Evolutionary conservation across 192 early-diverging fungal genomes (phyloP), one percentile per base, ranked within the genome.

Genomic region (Backusella australiensis): DNA sequence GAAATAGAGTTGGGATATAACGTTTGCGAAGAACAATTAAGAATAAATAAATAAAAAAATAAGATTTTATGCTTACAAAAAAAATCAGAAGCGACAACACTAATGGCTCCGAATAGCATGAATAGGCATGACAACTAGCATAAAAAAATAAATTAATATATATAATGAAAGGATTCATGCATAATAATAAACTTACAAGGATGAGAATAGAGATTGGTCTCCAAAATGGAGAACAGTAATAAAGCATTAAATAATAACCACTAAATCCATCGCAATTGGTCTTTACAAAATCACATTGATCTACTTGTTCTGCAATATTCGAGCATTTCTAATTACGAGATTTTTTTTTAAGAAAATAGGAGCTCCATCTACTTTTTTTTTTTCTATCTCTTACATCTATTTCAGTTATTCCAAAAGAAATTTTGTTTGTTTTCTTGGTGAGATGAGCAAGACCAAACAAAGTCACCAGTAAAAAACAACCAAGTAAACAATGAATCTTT

Each of bases 71-170:
- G 6, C 83, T 80, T 83, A 86, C 91, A 93, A 79, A 93, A 93
- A 73, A 93, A 95, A 67, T 94, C 92, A 4, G 92, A 94, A 19
- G 93, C 93, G 21, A 90, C 89, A 14, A 92, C 89, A 21, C 92
- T 91, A 6, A 92, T 85, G 77, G 89, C 89, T 15, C 89, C 88
- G 79, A 94, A 94, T 42, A 95, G 15, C 7, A 79, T 36, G 15
- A 80, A 71, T 89, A 86, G 17, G 78, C 68, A 44, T 90, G 77
- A 89, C 85, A 92, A 39, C 82, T 66, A 67, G 71, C 73, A 79
- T 84, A 71, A 34, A 71, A 26, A 23, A 44, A 21, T 26, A 38
- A 67, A 44, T 42, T 41, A 74, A 63, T 71, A 46, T 66, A 49
- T 41, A 41, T 19, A 49, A 49, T 17, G 56, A 14, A 34, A 21